Conservation (phyloP, 2,329 filamentous ascomycete species). For the Claviceps digitariae region DNA sequence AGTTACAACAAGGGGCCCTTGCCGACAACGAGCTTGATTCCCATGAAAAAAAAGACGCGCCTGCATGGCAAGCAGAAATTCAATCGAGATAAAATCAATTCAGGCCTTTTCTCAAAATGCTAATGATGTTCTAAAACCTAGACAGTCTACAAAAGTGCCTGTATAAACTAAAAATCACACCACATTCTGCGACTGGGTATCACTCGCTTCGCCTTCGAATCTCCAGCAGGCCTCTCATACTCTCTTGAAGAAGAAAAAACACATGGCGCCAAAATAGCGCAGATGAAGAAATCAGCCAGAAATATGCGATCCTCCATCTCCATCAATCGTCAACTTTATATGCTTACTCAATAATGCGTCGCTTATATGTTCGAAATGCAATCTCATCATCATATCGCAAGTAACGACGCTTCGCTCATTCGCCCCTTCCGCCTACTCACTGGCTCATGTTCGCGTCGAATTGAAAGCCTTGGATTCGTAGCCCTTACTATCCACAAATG, state of each 20-base stretch:
- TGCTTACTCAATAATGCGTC: not conserved
- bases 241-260: not conserved
- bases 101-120: too few species aligned
- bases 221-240: not conserved
- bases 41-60: too few species aligned
- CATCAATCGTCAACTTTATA: too few species aligned
- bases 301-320: not conserved
- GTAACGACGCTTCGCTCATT: too few species aligned
- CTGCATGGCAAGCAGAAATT: too few species aligned
- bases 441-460: conserved; percentile 16
- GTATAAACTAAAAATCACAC: not conserved
- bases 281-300: not conserved
- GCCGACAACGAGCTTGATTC: too few species aligned
- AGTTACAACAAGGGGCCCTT: too few species aligned
- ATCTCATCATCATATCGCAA: not conserved
- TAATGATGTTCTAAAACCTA: too few species aligned
- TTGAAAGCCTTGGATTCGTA: conserved; percentile 29
- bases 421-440: not conserved
- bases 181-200: conserved; percentile 1
- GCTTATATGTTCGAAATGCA: not conserved
- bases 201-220: conserved; percentile 2
- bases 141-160: not conserved
- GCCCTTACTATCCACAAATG: conserved; percentile 45
- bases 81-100: too few species aligned
- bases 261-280: not conserved